Base-by-base conservation (phyloP, 2,329 filamentous ascomycete species). In the Aciculosporium take region DNA sequence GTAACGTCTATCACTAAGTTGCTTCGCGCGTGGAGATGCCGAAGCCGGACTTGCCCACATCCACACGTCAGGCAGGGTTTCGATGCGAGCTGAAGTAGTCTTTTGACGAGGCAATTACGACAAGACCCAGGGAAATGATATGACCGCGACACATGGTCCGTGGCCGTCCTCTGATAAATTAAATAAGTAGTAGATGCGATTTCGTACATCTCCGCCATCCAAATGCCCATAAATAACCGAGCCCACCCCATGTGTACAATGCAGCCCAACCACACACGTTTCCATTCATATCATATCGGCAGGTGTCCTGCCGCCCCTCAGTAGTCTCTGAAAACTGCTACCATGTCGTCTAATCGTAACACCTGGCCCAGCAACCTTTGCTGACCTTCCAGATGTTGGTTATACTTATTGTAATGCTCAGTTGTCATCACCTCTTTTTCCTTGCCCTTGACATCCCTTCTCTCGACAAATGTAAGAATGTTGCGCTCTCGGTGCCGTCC, bases 401-500 rank as follows among this genome's bases (percentile, higher is more conserved):
- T 65, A 47, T 78, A 75, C 52, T 72, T 67, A 50, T 74, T 73
- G 56, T 85, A 74, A 55, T 95, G 85, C 40, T 77, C 76, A 28
- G 77, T 72, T 24, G 75, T 80, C 50, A 96, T 74, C 54, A 83
- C 83, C 46, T 85, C 79, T 52, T 91, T 78, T 59, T 93, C 84
- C 47, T 83, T 79, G 4, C 84, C 86, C 53, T 83, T 78, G 21
- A 95, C 84, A 57, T 96, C 89, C 18, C 78, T 82, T 39, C 91
- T 78, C 55, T 91, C 81, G 1, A 86, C 81, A 57, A 94, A 84
- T 23, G 80, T 74, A 24, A 96, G 69, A 20, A 94, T 76, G 40
- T 79, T 75, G 47, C 76, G 73, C 44, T 85, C 74, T 48, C 77
- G 77, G 38, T 75, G 72, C 30, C 83, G 75, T 59, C 95, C 85